Evolutionary conservation across 1,284 basidiomycete genomes (phyloP).

Genomic region (Thelephora terrestris): DNA sequence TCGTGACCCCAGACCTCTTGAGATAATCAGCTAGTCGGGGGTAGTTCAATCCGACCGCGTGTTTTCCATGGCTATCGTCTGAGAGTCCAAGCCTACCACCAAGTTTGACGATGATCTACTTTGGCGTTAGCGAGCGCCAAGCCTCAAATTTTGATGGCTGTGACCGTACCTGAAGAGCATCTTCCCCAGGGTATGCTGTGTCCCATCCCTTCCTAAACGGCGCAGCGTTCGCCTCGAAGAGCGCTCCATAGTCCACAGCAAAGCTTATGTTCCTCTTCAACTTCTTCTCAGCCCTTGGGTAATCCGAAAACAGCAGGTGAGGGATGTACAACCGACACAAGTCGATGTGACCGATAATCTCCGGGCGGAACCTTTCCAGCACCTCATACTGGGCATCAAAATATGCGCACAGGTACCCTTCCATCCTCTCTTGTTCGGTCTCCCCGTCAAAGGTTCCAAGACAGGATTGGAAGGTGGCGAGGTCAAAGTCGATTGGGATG

Average conservation of each 20-base stretch:
- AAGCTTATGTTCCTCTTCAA: slow-evolving; percentile 70
- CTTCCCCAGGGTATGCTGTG: slow-evolving; percentile 73
- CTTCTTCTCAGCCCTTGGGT: slow-evolving; percentile 51
- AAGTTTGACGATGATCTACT: slow-evolving; percentile 55
- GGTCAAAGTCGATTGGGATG: slow-evolving; percentile 92
- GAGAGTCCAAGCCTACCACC: slow-evolving; percentile 80
- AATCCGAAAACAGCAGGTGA: slow-evolving; percentile 38
- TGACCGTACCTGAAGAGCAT: slow-evolving; percentile 60
- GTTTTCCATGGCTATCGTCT: slow-evolving; percentile 92
- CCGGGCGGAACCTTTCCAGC: slow-evolving; percentile 65
- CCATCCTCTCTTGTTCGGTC: slow-evolving; percentile 18
- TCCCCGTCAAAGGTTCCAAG: slow-evolving; percentile 32
- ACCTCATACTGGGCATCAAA: slow-evolving; percentile 77
- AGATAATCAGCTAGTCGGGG: slow-evolving; percentile 59
- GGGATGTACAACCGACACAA: slow-evolving; percentile 78
- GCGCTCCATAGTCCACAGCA: slow-evolving; percentile 75
- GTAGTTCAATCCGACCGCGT: slow-evolving; percentile 87
- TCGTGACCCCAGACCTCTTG: slow-evolving; percentile 42
- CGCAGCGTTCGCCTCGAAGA: slow-evolving; percentile 92
- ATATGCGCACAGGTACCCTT: slow-evolving; percentile 56
- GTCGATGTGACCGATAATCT: slow-evolving; percentile 92
- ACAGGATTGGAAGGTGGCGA: slow-evolving; percentile 53
- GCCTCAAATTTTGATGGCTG: neutral
- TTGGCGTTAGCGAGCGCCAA: slow-evolving; percentile 2
- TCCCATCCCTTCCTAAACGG: slow-evolving; percentile 90